Evolutionary conservation across 108 stramenopile species (phyloP), one percentile per base, ranked within the genome.

Genomic region (Pelagomonas calceolata): DNA sequence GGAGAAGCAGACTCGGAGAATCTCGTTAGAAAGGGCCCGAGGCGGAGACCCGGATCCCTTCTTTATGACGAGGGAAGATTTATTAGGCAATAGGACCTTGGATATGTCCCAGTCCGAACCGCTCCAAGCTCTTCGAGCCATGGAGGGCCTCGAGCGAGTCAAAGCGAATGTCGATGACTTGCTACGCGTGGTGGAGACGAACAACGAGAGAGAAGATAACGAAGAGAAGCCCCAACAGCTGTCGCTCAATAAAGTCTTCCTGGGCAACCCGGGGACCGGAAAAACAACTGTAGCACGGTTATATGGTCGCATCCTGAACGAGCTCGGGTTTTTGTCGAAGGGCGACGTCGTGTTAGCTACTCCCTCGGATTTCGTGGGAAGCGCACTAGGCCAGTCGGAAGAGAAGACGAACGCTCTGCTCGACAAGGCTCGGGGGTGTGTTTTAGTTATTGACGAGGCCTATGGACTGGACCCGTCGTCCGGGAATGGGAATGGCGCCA

Each of bases 371-470:
- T 86, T 90, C n/a, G 73, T 80, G 0, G 89, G 89, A 34, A 30
- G 36, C 30, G 67, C 68, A 30, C 46, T 89, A 45, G 88, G 88
- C 4, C 75, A 82, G 65, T 85, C 85, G 30, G 75, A 75, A 68
- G 17, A 26, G 30, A 73, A 26, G 51, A 89, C 88, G 7, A 68
- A 79, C 29, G 74, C 70, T 15, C 65, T 78, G 60, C 84, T 86
- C 26, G 68, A 82, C n/a, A 75, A 82, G 43, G 73, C 84, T 1
- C 73, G 77, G 68, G 90, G 87, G 30, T 80, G 85, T 21, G 83
- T 91, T 12, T 76, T 89, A 60, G 87, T 91, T 67, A 82, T 91
- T 30, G 87, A 91, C 64, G 87, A 91, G 70, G 89, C 90, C 46
- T 87, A 91, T 64, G 74, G 76, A 5, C 79, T 91, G 4, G 69